Evolutionary conservation across 2,329 filamentous ascomycete species (phyloP), one percentile per base, ranked within the genome.

Genomic region (Stemphylium vesicarium): DNA sequence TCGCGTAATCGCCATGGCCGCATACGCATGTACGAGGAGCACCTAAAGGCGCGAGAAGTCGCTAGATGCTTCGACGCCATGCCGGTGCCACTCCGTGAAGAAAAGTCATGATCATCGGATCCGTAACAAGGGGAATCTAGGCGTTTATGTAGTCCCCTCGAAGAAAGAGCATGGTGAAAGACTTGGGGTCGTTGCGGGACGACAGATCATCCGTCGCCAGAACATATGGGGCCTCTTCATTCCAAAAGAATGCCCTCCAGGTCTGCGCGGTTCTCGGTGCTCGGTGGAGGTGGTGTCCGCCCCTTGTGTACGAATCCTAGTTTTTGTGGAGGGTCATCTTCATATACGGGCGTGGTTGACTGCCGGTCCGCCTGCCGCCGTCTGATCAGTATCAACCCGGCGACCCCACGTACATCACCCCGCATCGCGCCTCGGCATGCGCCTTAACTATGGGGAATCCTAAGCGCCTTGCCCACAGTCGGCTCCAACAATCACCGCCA

Each of bases 371-470:
- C 5, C 8, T 26, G 24, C 39, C 45, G 22, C 36, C 44, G 35
- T 31, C 44, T 40, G 40, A 37, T 22, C 4, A 26, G 29, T n/a
- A 40, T n/a, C 13, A 20, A 31, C 20, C 36, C 6, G 37, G 22
- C 13, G 40, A 50, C 52, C 52, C 52, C 52, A 55, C 52, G 36
- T 38, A 4, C 29, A 44, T 38, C 29, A 35, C 52, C 52, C 52
- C 52, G 46, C 52, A 54, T 15, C n/a, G 39, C 33, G 26, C 32
- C 45, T 40, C 18, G n/a, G 18, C 42, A 39, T 22, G 24, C 39
- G 33, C 39, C 35, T 49, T 31, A 38, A 36, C 16, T 32, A 44
- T 50, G 46, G 40, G 35, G 40, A 50, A 50, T 35, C 24, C 22
- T 31, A 43, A 41, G 26, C 26, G 26, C 33, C 33, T 15, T 48